phyloP scores from a whole-genome alignment of 805 yeast species.

The Danielia oregonensis region DNA sequence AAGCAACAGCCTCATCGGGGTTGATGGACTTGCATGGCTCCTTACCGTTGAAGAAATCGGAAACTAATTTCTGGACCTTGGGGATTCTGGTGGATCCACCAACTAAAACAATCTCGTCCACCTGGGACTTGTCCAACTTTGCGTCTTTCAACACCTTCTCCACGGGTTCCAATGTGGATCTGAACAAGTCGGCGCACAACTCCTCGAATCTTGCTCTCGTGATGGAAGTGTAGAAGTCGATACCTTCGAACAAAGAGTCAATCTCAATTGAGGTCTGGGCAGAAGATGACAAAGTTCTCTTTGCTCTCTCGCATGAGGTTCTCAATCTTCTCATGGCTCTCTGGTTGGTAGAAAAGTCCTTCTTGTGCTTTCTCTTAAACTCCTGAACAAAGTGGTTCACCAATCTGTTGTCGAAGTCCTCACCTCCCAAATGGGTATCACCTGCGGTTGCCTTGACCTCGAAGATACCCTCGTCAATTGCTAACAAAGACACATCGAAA shows the following conservation, averaged over 20 bases:
- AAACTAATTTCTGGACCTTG: constrained; percentile 90
- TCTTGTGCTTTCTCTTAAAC: constrained; percentile 97
- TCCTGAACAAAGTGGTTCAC: constrained; percentile 91
- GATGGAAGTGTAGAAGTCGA: constrained; percentile 92
- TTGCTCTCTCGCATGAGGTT: constrained; percentile 99
- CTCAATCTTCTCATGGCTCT: constrained; percentile 98
- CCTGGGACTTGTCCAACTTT: constrained; percentile 83
- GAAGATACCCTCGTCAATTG: constrained; percentile 88
- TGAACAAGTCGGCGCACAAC: constrained; percentile 88
- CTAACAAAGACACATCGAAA: constrained; percentile 83
- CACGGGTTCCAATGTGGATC: constrained; percentile 91
- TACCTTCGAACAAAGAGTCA: constrained; percentile 91
- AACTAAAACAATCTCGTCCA: constrained; percentile 89
- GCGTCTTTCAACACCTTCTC: constrained; percentile 92
- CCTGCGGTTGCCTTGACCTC: constrained; percentile 91
- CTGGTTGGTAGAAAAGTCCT: constrained; percentile 88
- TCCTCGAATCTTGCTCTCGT: constrained; percentile 98
- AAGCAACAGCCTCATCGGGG: constrained; percentile 99
- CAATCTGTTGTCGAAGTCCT: constrained; percentile 95
- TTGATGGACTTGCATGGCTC: constrained; percentile 95
- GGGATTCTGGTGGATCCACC: constrained; percentile 99
- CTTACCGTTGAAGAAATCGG: constrained; percentile 96
- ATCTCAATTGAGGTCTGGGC: constrained; percentile 94
- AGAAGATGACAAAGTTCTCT: constrained; percentile 95
- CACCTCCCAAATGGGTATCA: constrained; percentile 75